Evolutionary conservation across 2,329 filamentous ascomycete genomes (phyloP).

Genomic region (Ophiobolus disseminans): DNA sequence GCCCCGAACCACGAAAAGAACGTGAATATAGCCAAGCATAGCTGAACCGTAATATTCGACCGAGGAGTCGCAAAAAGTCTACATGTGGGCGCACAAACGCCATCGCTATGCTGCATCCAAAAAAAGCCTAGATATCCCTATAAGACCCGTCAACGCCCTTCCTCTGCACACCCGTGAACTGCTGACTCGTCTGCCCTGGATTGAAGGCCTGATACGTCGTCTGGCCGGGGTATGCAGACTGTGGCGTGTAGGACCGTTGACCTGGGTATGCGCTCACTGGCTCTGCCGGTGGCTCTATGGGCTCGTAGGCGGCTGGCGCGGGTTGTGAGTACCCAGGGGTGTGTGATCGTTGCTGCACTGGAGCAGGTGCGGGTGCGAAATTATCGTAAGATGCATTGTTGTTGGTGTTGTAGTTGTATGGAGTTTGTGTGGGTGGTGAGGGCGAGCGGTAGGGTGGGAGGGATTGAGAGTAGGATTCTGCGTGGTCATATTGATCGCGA

Average conservation of each 20-base stretch:
- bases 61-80: no score
- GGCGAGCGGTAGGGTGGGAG: constrained; percentile 5
- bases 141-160: constrained; percentile 26
- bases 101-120: no score
- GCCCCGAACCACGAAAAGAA: no score
- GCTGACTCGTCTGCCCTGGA: constrained; percentile 11
- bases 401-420: constrained; percentile 5
- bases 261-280: constrained; percentile 18
- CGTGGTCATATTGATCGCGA: constrained; percentile 17
- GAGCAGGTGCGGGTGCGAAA: constrained; percentile 8
- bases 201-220: constrained; percentile 20
- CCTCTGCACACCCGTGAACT: constrained; percentile 14
- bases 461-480: constrained; percentile 8
- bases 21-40: no score
- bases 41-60: no score
- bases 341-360: constrained; percentile 8
- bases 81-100: no score
- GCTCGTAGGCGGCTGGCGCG: background rate
- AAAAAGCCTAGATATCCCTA: constrained; percentile 20
- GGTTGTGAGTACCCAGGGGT: constrained; percentile 1
- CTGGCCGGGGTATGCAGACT: constrained; percentile 15
- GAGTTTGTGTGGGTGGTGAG: constrained; percentile 7
- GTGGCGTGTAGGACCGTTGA: constrained; percentile 13
- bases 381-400: constrained; percentile 11
- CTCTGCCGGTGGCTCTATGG: background rate